Base-by-base conservation (phyloP, 1,284 basidiomycete genomes). In the Lentinula novae-zelandiae region DNA sequence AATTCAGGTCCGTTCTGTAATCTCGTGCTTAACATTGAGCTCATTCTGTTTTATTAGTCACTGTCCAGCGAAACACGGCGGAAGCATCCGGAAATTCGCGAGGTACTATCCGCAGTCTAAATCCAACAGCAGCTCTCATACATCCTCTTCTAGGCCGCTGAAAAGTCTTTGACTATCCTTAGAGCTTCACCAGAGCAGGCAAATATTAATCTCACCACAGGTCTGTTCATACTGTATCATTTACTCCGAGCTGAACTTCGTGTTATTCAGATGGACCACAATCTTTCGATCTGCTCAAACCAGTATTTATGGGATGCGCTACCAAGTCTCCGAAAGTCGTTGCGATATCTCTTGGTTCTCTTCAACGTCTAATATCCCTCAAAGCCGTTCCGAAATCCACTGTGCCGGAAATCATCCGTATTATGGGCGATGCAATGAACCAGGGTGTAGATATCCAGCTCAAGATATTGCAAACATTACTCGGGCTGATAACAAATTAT, bases 381-480 rank as follows among this genome's bases (percentile, higher is more conserved):
- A 88, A 89, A 70, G 93, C 92, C 12, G 91, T 97, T 1, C 92
- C 94, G 0, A 83, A 89, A 73, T 85, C 84, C 0, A 85, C 87
- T 0, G 87, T 96, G 0, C 87, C 91, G 0, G 75, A 85, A 44
- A 92, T 97, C 58, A 83, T 97, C 63, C 83, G 75, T 48, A 95
- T 90, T 0, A 89, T 97, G 81, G 84, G 80, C 59, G 87, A 91
- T 65, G 92, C 93, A n/a, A 85, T 95, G 75, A 90, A 85, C 39
- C 92, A 96, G 72, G 95, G 94, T 3, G 94, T 97, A 39, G 95
- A 98, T 70, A 96, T 97, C 48, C 95, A 97, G 71, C 83, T 97
- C 50, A 90, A 92, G 61, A 92, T 96, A 44, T 78, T 97, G 0
- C 95, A 98, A 73, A 96, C 93, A 0, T 81, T 97, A 12, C 84